phyloP scores from a whole-genome alignment of 768 basidiomycete species.

The Pluteus cervinus region DNA sequence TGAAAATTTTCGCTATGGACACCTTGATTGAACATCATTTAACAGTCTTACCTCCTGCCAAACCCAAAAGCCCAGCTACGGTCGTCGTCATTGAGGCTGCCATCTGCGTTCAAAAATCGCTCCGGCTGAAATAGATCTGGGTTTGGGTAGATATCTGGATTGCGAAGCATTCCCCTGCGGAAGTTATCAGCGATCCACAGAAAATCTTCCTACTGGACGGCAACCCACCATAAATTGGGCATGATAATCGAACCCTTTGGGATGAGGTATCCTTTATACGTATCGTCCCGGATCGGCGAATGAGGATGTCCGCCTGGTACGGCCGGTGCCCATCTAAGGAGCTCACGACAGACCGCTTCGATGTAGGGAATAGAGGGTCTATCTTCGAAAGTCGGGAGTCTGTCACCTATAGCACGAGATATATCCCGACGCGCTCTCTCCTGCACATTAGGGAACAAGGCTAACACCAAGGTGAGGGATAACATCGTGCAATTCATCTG shows the following conservation, averaged over 20 bases:
- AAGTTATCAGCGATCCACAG: neutral
- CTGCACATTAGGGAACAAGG: conserved; percentile 53
- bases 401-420: conserved; percentile 51
- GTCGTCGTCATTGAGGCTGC: conserved; percentile 1
- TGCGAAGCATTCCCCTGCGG: conserved; percentile 3
- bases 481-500: too few species aligned
- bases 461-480: too few species aligned
- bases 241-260: too few species aligned
- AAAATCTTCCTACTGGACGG: too few species aligned
- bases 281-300: conserved; percentile 1
- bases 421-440: conserved; percentile 60
- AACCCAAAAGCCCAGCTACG: conserved; percentile 4
- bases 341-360: neutral
- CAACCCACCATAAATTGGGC: too few species aligned
- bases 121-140: conserved; percentile 4
- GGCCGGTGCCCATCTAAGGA: neutral
- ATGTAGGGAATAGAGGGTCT: conserved; percentile 21
- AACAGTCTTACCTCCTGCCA: conserved; percentile 3
- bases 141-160: conserved; percentile 4
- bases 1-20: too few species aligned
- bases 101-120: conserved; percentile 6
- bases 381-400: conserved; percentile 58
- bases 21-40: too few species aligned
- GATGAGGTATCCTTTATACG: conserved; percentile 2
- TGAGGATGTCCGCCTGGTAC: too few species aligned